These are phyloP conservation scores for Plasmopara muralis DNA, from an alignment of 352 stramenopile genomes.

Conservation along the genomic window DNA sequence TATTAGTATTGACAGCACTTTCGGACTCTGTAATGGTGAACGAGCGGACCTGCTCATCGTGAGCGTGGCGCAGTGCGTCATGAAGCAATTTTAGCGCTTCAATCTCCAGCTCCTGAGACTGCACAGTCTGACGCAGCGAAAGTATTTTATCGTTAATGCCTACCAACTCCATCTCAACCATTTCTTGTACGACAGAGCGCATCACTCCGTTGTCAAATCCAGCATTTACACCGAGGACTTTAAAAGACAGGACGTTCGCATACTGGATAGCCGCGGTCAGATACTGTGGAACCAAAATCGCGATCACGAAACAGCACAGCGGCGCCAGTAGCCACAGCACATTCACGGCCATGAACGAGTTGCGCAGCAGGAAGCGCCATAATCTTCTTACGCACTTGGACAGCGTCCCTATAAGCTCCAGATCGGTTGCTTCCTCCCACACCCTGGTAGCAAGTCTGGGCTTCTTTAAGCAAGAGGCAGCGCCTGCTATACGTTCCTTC, in stretches of 20 bases:
- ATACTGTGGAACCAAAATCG: conserved; percentile 65
- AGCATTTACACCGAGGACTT: conserved; percentile 23
- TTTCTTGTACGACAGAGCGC: conserved; percentile 54
- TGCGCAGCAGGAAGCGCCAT: conserved; percentile 49
- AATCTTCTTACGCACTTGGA: conserved; percentile 26
- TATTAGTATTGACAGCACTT: conserved; percentile 55
- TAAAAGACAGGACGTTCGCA: conserved; percentile 53
- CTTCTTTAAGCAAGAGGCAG: conserved; percentile 26
- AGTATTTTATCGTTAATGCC: conserved; percentile 48
- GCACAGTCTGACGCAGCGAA: conserved; percentile 41
- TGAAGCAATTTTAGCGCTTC: conserved; percentile 51
- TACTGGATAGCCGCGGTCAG: conserved; percentile 62
- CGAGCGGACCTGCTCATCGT: conserved; percentile 51
- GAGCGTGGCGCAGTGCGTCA: conserved; percentile 43
- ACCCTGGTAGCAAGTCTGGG: conserved; percentile 1
- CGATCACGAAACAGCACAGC: conserved; percentile 61
- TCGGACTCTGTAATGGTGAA: conserved; percentile 51
- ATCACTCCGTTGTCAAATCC: conserved; percentile 52
- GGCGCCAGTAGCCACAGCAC: conserved; percentile 67
- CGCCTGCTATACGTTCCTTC: conserved; percentile 25
- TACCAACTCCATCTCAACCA: conserved; percentile 61
- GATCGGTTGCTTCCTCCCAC: conserved; percentile 14
- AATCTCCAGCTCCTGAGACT: conserved; percentile 51
- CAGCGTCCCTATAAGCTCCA: conserved; percentile 20
- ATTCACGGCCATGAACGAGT: conserved; percentile 72